Evolutionary conservation across 2,329 filamentous ascomycete species (phyloP).

Genomic region (Talaromyces sp.): DNA sequence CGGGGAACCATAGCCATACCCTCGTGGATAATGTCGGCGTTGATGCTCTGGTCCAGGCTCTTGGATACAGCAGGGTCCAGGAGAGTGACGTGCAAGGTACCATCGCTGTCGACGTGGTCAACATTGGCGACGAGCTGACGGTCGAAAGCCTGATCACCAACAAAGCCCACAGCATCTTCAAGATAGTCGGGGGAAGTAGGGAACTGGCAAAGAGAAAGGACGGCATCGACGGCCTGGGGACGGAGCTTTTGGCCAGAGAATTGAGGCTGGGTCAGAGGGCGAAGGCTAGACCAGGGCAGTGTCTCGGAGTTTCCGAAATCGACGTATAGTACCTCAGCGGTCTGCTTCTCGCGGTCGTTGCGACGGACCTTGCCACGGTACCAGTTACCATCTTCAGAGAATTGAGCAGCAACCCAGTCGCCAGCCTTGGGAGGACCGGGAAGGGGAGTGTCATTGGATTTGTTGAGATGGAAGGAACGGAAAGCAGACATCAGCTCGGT

Average conservation of each 20-base stretch:
- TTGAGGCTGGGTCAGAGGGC: constrained; percentile 75
- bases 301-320: constrained; percentile 96
- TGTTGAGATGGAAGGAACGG: constrained; percentile 84
- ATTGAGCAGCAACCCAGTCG: constrained; percentile 87
- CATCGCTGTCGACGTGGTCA: constrained; percentile 81
- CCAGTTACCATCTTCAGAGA: constrained; percentile 87
- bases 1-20: constrained; percentile 88
- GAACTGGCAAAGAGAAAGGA: constrained; percentile 85
- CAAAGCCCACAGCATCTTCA: constrained; percentile 73
- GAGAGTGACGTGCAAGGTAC: constrained; percentile 81
- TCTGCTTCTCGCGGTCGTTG: constrained; percentile 88
- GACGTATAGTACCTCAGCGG: constrained; percentile 88
- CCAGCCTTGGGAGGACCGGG: constrained; percentile 81
- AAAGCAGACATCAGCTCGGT: constrained; percentile 90
- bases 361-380: constrained; percentile 89
- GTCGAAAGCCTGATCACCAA: constrained; percentile 73
- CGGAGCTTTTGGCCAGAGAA: constrained; percentile 83
- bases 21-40: constrained; percentile 80
- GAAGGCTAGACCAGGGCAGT: constrained; percentile 80
- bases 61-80: constrained; percentile 72
- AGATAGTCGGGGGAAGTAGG: constrained; percentile 82
- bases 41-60: constrained; percentile 76
- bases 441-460: constrained; percentile 75
- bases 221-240: constrained; percentile 83
- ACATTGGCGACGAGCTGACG: constrained; percentile 86